A percentile compares a stretch with the other conserved stretches of the same genome.
Conservation (phyloP, 2,329 filamentous ascomycete genomes). For the Cyphellophora attinorum region DNA sequence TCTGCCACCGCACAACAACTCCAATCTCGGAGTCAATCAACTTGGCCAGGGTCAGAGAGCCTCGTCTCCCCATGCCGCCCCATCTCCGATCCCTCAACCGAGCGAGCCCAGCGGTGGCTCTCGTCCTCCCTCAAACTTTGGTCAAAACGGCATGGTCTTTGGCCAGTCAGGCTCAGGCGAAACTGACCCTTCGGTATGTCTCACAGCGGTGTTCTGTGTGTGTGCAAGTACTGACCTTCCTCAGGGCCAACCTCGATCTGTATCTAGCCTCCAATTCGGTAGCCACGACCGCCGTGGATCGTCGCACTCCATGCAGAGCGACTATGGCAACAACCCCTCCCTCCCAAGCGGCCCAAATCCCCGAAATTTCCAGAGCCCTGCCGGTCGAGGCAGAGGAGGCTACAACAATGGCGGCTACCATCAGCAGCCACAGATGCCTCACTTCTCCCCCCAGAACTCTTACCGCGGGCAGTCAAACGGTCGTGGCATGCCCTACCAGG, state of each 20-base stretch:
- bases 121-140: conserved; percentile 68
- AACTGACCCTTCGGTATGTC: conserved; percentile 59
- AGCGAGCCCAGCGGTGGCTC: conserved; percentile 70
- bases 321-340: conserved; percentile 53
- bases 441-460: conserved; percentile 45
- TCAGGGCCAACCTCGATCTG: conserved; percentile 61
- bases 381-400: conserved; percentile 38
- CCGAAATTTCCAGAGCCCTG: background rate
- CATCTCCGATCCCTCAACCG: conserved; percentile 86
- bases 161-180: conserved; percentile 75
- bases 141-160: conserved; percentile 65
- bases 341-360: conserved; percentile 30
- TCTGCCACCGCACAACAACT: conserved; percentile 13
- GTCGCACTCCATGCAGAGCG: conserved; percentile 69
- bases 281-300: conserved; percentile 82
- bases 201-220: conserved; percentile 14
- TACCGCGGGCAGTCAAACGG: conserved; percentile 44
- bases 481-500: conserved; percentile 33
- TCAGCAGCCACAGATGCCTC: conserved; percentile 39
- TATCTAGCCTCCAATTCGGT: conserved; percentile 52
- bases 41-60: conserved; percentile 56
- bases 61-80: conserved; percentile 76
- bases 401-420: conserved; percentile 44
- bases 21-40: conserved; percentile 15
- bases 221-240: conserved; percentile 11